Evolutionary conservation across 768 basidiomycete genomes (phyloP), one percentile per base, ranked within the genome.

Genomic region (Naematelia encephala): DNA sequence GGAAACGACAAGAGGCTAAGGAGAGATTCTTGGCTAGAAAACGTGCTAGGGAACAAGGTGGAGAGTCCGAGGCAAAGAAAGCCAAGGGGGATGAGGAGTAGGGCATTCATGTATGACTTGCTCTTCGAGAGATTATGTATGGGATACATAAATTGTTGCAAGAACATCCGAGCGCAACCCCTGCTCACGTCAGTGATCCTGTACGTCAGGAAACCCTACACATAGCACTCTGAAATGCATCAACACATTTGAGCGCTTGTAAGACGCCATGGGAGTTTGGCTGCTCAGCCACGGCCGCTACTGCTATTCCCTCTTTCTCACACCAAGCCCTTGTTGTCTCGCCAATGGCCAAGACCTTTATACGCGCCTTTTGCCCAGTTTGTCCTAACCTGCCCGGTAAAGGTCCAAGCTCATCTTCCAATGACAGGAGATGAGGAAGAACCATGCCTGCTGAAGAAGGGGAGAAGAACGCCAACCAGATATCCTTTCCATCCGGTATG

Each of bases 11-110:
- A 49, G 76, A 73, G 39, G 76, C 76, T 1, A 70, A 52, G 34
- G 71, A 72, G 59, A 61, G 73, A 50, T 75, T 68, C 51, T 57
- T 73, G 46, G 76, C 62, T 44, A 66, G 76, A 39, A 77, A 77
- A 62, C 51, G 72, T 46, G 63, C 62, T 13, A 68, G 68, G 58
- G 64, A 72, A 51, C 66, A 69, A 54, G 67, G 56, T 12, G 65
- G 65, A 52, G 67, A 57, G 46, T 54, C 93, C 72, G 86, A 77
- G n/a, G 84, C 85, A 54, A 81, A 86, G 76, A 86, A 82, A 71
- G 90, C 89, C 13, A 83, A 82, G 54, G 83, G 86, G 60, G 66
- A 53, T 19, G 26, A 60, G 27, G 21, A 57, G 14, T 39, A 39
- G 34, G 34, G 16, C n/a, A n/a, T n/a, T n/a, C n/a, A n/a, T n/a